Evolutionary conservation across 257 asterid genomes (phyloP), one percentile per base, ranked within the genome.

Genomic region (Solanum arcanum): DNA sequence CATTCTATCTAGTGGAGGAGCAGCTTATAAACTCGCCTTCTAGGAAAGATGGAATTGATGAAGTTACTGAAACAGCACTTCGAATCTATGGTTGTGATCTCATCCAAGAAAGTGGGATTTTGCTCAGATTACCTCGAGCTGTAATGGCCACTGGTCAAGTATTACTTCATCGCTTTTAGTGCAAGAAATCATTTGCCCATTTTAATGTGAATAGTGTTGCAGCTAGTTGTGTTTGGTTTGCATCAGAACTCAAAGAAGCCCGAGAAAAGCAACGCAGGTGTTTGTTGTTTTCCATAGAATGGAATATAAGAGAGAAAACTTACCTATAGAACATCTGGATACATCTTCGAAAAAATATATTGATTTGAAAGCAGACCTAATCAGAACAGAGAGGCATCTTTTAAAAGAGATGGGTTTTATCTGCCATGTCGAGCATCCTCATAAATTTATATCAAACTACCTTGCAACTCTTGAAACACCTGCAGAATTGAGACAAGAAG

Each of bases 381-480:
- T 93, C 86, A 93, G 92, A 93, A 90, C 95, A 9, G 97, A 97
- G 86, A 93, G 95, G 83, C 98, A 95, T 95, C 94, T 97, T 75
- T 86, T 95, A 91, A 97, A 95, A 94, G 99, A 97, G 92, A 97
- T 93, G 99, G 98, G 95, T 49, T 96, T 97, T 89, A 95, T 97
- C 88, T 96, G 98, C 89, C 99, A 97, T 78, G 99, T 96, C 84
- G 98, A 96, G 93, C 99, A 97, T 91, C 99, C 99, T 49, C 99
- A 97, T 86, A 97, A 96, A 74, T 97, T 97, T 85, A 95, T 97
- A 91, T 96, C 98, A 70, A 97, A 94, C 91, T 97, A 95, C 91
- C 94, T 95, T 87, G 98, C 95, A 7, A 90, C 95, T 9, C 92
- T 97, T 86, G 97, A 88, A 88, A 90, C 96, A 47, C 99, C 98